Percentiles rank a stretch among this genome's conserved stretches.
Conservation (phyloP, 495 filamentous ascomycete genomes). For the Aspergillus haitiensis region DNA sequence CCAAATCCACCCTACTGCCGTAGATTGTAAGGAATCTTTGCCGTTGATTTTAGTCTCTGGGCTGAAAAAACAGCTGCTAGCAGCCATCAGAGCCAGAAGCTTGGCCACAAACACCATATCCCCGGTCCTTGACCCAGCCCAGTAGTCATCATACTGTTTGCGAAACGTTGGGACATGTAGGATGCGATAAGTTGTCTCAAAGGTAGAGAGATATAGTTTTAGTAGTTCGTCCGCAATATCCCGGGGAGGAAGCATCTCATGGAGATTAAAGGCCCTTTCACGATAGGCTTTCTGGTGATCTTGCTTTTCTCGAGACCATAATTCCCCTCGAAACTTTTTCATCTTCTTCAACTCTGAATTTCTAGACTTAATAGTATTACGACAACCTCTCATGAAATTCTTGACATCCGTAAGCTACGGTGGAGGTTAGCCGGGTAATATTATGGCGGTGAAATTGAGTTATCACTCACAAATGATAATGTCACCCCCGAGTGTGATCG, state of each 20-base stretch:
- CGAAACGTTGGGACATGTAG: conserved; percentile 59
- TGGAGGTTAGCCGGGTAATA: background rate
- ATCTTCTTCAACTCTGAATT: conserved; percentile 35
- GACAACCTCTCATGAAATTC: conserved; percentile 44
- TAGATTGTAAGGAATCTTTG: conserved; percentile 33
- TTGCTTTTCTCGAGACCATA: conserved; percentile 37
- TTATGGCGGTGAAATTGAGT: background rate
- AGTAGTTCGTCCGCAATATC: conserved; percentile 52
- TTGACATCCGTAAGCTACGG: conserved; percentile 50
- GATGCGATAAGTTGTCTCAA: conserved; percentile 58
- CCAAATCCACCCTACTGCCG: conserved; percentile 52
- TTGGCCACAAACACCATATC: conserved; percentile 45
- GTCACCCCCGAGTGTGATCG: conserved; percentile 46
- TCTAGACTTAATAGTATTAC: conserved; percentile 27
- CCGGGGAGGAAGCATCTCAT: conserved; percentile 49
- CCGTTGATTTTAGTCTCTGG: conserved; percentile 24
- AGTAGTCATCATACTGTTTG: conserved; percentile 53
- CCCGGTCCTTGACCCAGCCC: conserved; percentile 38
- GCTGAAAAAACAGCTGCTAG: conserved; percentile 50
- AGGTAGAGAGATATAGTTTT: conserved; percentile 55
- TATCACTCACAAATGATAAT: conserved; percentile 46
- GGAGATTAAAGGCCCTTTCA: conserved; percentile 41
- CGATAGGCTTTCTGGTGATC: conserved; percentile 40
- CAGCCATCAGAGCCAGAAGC: conserved; percentile 54
- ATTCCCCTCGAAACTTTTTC: conserved; percentile 35